Conservation (phyloP, 2,329 filamentous ascomycete genomes). For the Talaromyces sp. region DNA sequence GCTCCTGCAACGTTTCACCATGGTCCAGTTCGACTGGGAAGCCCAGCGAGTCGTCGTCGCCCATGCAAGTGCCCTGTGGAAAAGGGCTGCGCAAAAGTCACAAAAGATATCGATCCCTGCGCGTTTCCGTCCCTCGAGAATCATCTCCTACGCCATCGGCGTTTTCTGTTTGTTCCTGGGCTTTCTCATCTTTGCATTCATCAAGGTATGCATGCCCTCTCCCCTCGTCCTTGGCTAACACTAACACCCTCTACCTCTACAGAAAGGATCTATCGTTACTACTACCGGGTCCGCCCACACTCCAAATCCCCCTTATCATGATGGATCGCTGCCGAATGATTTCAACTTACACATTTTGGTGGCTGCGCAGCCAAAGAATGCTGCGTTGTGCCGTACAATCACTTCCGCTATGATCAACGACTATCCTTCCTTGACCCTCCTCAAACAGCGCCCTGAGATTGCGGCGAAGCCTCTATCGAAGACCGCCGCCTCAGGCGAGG, state of each 20-base stretch:
- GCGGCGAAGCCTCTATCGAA: constrained; percentile 12
- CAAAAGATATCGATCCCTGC: neutral
- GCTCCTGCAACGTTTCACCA: neutral
- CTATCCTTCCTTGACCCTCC: constrained; percentile 53
- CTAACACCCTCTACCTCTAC: neutral
- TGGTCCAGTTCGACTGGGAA: neutral
- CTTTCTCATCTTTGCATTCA: neutral
- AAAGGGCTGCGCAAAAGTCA: neutral
- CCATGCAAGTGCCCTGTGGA: neutral
- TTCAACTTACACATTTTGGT: constrained; percentile 52
- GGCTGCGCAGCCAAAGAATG: constrained; percentile 42
- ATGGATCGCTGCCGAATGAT: constrained; percentile 25
- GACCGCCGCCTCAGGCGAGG: constrained; percentile 30
- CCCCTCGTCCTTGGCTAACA: neutral
- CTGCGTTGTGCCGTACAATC: constrained; percentile 53
- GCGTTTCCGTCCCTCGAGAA: constrained; percentile 10
- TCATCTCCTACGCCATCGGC: constrained; percentile 9
- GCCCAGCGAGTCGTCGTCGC: neutral
- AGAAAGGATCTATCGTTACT: neutral
- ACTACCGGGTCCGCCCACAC: neutral
- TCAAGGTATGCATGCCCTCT: neutral
- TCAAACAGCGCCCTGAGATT: constrained; percentile 38
- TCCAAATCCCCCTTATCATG: constrained; percentile 13
- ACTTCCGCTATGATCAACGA: constrained; percentile 54
- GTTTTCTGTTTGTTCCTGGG: neutral